phyloP scores from a whole-genome alignment of 2,329 filamentous ascomycete genomes.

The Pseudogymnoascus pannorum region DNA sequence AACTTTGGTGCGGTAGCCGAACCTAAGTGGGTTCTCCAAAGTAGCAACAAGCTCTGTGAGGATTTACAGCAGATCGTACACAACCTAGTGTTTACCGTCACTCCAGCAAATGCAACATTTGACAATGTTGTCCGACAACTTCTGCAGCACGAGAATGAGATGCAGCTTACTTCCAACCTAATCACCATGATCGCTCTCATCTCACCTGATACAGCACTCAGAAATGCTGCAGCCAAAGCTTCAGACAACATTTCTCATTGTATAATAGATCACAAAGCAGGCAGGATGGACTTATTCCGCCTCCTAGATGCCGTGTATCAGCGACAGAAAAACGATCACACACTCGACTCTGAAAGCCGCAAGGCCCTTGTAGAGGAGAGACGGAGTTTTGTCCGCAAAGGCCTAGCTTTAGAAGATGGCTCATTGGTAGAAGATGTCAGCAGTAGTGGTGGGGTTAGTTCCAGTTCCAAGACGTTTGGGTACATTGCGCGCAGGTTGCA shows the following conservation, averaged over 20 bases:
- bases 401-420: background rate
- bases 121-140: constrained; percentile 33
- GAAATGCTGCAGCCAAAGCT: background rate
- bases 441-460: background rate
- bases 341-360: background rate
- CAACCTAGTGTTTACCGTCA: background rate
- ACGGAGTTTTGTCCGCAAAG: background rate
- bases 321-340: background rate
- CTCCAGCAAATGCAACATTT: constrained; percentile 38
- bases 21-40: background rate
- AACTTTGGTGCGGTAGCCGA: background rate
- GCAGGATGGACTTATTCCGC: background rate
- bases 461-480: background rate
- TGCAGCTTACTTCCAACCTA: constrained; percentile 42
- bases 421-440: background rate
- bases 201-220: background rate
- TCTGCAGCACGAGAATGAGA: constrained; percentile 43
- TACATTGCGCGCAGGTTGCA: constrained; percentile 67
- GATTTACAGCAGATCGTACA: background rate
- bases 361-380: background rate
- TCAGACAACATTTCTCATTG: background rate
- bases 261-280: background rate
- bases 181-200: constrained; percentile 42
- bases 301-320: background rate
- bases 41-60: background rate